phyloP scores from a whole-genome alignment of 495 filamentous ascomycete species.

The Aspergillus panamensis region DNA sequence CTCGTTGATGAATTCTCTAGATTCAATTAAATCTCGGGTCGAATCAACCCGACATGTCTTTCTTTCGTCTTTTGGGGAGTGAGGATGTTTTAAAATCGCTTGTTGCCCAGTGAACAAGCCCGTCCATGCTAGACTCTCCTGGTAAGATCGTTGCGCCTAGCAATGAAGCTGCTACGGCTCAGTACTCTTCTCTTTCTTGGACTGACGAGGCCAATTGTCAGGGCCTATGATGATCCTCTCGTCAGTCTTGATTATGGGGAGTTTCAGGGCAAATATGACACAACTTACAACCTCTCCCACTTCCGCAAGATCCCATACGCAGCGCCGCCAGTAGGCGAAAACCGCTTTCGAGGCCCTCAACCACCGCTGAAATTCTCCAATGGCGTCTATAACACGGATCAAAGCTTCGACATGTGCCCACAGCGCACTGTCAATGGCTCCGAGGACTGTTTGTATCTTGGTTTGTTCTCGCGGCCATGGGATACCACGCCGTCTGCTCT shows the following conservation, averaged over 20 bases:
- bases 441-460: conserved; percentile 61
- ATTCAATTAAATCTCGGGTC: conserved; percentile 14
- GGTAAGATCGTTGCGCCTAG: not conserved
- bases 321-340: conserved; percentile 51
- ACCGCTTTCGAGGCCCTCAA: conserved; percentile 56
- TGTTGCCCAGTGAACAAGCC: not conserved
- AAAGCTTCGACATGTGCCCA: conserved; percentile 55
- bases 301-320: conserved; percentile 59
- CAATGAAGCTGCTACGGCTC: conserved; percentile 10
- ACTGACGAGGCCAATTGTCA: conserved; percentile 10
- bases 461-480: conserved; percentile 58
- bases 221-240: conserved; percentile 27
- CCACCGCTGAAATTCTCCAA: conserved; percentile 44
- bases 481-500: conserved; percentile 12
- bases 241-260: conserved; percentile 50
- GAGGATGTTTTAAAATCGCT: conserved; percentile 1
- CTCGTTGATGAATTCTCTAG: not conserved
- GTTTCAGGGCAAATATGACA: conserved; percentile 56
- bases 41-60: conserved; percentile 14
- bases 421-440: conserved; percentile 56
- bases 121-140: not conserved
- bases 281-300: conserved; percentile 49
- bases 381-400: conserved; percentile 54
- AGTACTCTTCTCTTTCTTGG: conserved; percentile 1
- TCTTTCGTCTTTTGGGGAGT: not conserved